A percentile compares a stretch with the other conserved stretches of the same genome.
Evolutionary conservation across 169 alveolate genomes (phyloP).

Genomic region (Plasmodium yoelii): DNA sequence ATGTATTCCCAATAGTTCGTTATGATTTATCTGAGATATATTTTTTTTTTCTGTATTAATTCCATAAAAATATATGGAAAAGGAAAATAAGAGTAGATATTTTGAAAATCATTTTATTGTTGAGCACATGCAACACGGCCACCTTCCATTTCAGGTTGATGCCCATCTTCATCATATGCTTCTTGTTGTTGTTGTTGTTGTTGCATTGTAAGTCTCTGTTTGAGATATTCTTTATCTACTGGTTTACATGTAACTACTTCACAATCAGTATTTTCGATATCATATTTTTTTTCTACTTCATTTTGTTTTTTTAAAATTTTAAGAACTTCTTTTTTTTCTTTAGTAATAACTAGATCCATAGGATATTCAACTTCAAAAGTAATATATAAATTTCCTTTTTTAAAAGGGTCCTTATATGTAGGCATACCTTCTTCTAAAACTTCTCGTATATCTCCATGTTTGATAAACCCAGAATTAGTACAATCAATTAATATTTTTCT

Average conservation of each 20-base stretch:
- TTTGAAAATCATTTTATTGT: neutral
- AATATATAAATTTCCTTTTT: conserved; percentile 95
- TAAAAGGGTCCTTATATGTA: conserved; percentile 92
- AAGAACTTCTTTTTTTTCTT: conserved; percentile 79
- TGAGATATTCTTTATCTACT: conserved; percentile 50
- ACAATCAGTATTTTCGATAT: conserved; percentile 58
- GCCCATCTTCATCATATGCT: conserved; percentile 60
- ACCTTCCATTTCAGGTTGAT: conserved; percentile 75
- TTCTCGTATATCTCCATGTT: conserved; percentile 90
- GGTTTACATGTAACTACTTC: conserved; percentile 56
- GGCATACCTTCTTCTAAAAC: conserved; percentile 97
- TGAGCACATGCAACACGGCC: conserved; percentile 72
- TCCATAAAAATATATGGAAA: too few relatives aligned
- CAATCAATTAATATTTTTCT: conserved; percentile 77
- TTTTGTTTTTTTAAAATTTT: conserved; percentile 53
- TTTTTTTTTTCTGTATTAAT: too few relatives aligned
- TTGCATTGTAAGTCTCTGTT: conserved; percentile 41
- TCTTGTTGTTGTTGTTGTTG: conserved; percentile 75
- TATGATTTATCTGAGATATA: too few relatives aligned
- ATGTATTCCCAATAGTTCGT: too few relatives aligned
- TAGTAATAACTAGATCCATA: conserved; percentile 81
- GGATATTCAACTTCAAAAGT: conserved; percentile 96
- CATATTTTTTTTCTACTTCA: conserved; percentile 59
- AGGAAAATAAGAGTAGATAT: too few relatives aligned
- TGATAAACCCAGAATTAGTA: conserved; percentile 52